phyloP scores from a whole-genome alignment of 2,329 filamentous ascomycete genomes.

The Cercospora nicotianae region DNA sequence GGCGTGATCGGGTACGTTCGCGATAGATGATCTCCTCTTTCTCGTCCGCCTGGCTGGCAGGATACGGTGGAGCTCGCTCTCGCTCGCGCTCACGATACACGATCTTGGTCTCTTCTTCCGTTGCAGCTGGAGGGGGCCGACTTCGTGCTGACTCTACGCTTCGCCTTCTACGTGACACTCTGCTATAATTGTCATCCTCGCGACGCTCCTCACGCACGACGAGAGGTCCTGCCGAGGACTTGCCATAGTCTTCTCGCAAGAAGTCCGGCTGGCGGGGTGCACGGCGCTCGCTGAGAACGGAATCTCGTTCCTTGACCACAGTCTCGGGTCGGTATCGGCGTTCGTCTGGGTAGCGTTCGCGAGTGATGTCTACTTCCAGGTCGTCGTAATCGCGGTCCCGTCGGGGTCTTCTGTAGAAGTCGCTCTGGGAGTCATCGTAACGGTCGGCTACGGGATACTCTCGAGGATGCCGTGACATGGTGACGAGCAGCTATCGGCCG shows the following conservation, averaged over 20 bases:
- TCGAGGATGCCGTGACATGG: constrained; percentile 36
- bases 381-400: constrained; percentile 50
- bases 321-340: constrained; percentile 28
- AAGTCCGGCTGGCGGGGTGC: constrained; percentile 51
- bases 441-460: constrained; percentile 41
- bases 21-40: constrained; percentile 45
- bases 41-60: constrained; percentile 32
- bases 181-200: constrained; percentile 34
- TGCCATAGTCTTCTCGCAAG: constrained; percentile 52
- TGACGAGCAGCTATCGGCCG: constrained; percentile 9
- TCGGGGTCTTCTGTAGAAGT: constrained; percentile 41
- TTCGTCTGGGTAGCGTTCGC: constrained; percentile 32
- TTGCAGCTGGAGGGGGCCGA: constrained; percentile 35
- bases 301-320: constrained; percentile 36
- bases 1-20: constrained; percentile 40
- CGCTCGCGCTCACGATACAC: constrained; percentile 38
- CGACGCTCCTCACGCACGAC: constrained; percentile 49
- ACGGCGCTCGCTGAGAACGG: constrained; percentile 38
- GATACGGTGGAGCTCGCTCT: constrained; percentile 31
- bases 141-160: constrained; percentile 34
- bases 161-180: constrained; percentile 31
- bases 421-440: constrained; percentile 51
- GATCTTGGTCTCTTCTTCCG: constrained; percentile 47
- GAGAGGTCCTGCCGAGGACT: constrained; percentile 45
- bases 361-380: constrained; percentile 50